These are phyloP conservation scores for Clonostachys sp. DNA, from an alignment of 2,329 filamentous ascomycete species.

Conservation along the genomic window DNA sequence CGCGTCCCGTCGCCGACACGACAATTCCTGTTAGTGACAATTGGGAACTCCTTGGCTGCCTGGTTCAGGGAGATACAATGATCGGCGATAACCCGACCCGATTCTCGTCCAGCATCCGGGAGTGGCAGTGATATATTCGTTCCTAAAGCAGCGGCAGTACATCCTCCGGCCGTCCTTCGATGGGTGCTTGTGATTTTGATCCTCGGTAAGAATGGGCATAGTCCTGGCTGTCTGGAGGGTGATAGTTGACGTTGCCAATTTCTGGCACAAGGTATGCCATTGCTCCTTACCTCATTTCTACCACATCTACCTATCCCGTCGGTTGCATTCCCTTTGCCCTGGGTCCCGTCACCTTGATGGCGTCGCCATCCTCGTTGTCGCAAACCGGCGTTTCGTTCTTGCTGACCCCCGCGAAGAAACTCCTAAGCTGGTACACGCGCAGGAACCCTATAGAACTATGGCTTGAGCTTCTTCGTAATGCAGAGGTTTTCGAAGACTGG, in stretches of 20 bases:
- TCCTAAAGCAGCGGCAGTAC: no score
- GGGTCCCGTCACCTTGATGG: background rate
- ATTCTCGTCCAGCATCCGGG: no score
- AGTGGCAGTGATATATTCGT: no score
- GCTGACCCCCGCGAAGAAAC: slow-evolving; percentile 47
- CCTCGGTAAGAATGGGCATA: slow-evolving; percentile 35
- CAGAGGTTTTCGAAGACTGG: slow-evolving; percentile 78
- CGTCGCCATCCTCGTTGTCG: background rate
- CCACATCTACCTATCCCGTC: background rate
- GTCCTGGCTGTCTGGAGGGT: slow-evolving; percentile 49
- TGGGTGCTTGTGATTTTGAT: background rate
- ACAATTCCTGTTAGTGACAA: no score
- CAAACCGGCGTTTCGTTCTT: slow-evolving; percentile 2
- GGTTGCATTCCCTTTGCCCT: slow-evolving; percentile 5
- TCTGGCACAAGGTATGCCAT: slow-evolving; percentile 54
- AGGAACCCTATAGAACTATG: slow-evolving; percentile 62
- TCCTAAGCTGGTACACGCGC: slow-evolving; percentile 61
- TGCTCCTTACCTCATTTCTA: slow-evolving; percentile 3
- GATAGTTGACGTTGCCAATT: slow-evolving; percentile 55
- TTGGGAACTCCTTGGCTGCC: no score
- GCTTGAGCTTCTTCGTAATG: slow-evolving; percentile 59
- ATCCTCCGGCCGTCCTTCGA: background rate
- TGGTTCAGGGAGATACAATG: no score
- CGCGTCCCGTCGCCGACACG: no score
- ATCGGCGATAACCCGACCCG: no score